phyloP scores from a whole-genome alignment of 2,329 filamentous ascomycete species.

The Fusarium sp. region DNA sequence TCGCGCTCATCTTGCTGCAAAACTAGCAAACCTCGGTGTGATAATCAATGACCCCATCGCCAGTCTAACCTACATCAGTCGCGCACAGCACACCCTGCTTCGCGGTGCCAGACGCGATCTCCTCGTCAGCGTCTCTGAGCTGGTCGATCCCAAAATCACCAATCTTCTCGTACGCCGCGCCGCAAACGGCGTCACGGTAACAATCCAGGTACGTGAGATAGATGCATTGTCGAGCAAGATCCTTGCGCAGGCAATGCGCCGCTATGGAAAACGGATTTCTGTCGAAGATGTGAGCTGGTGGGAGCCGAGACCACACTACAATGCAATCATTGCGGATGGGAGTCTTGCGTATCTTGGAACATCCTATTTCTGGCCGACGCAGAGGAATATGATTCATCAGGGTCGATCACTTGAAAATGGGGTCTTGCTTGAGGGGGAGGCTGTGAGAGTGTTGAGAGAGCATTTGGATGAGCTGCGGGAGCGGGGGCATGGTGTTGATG shows the following conservation, averaged over 20 bases:
- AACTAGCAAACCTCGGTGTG: background rate
- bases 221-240: background rate
- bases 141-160: slow-evolving; percentile 3
- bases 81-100: slow-evolving; percentile 1
- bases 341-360: slow-evolving; percentile 3
- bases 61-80: slow-evolving; percentile 16
- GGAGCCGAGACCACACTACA: slow-evolving; percentile 11
- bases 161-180: slow-evolving; percentile 4
- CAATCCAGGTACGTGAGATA: background rate
- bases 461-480: background rate
- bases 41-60: slow-evolving; percentile 9
- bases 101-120: slow-evolving; percentile 13
- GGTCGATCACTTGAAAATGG: slow-evolving; percentile 22
- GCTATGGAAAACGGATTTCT: background rate
- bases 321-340: slow-evolving; percentile 9
- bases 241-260: background rate
- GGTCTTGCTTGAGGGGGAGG: slow-evolving; percentile 5
- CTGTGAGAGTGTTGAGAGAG: background rate
- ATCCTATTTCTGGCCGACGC: slow-evolving; percentile 12
- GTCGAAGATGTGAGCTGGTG: slow-evolving; percentile 15
- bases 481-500: background rate
- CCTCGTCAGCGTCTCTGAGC: background rate
- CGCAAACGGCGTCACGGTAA: background rate
- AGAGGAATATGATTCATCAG: slow-evolving; percentile 19
- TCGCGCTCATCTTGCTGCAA: background rate